Percentiles rank a stretch among this genome's conserved stretches.
phyloP scores from a whole-genome alignment of 257 asterid species.

The Haberlea rhodopensis region DNA sequence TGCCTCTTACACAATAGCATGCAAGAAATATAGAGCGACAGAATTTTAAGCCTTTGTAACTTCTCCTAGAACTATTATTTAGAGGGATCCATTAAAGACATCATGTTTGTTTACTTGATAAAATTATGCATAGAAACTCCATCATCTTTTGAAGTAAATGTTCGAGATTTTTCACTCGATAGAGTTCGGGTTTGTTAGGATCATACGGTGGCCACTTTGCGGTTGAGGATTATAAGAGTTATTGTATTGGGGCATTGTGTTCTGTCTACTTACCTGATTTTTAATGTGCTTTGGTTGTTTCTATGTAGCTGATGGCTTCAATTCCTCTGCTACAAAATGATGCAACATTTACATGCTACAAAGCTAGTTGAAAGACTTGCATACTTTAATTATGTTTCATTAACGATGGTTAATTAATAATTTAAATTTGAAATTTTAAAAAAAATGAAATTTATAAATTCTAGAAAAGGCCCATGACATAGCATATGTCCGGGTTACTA shows the following conservation, averaged over 20 bases:
- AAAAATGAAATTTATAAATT: too few species aligned
- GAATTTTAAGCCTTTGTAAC: neutral
- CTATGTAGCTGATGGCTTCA: neutral
- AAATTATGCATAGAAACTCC: neutral
- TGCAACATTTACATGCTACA: too few species aligned
- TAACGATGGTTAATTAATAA: too few species aligned
- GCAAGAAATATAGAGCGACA: neutral
- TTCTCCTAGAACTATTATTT: neutral
- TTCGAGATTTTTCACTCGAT: neutral
- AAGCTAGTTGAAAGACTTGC: too few species aligned
- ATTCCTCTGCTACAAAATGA: too few species aligned
- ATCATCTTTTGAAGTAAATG: conserved; percentile 1
- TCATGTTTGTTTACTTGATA: neutral
- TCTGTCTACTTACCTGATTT: neutral
- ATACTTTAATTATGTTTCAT: too few species aligned
- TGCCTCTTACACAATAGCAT: too few species aligned
- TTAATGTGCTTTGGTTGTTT: neutral
- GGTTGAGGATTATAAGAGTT: conserved; percentile 11
- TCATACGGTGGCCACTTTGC: too few species aligned
- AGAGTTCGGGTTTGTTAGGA: too few species aligned
- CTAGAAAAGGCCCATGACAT: too few species aligned
- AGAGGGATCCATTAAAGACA: neutral
- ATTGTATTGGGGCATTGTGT: conserved; percentile 9
- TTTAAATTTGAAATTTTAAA: too few species aligned
- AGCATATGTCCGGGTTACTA: too few species aligned